phyloP scores from a whole-genome alignment of 2,329 filamentous ascomycete genomes.

The Colletotrichum theobromicola region DNA sequence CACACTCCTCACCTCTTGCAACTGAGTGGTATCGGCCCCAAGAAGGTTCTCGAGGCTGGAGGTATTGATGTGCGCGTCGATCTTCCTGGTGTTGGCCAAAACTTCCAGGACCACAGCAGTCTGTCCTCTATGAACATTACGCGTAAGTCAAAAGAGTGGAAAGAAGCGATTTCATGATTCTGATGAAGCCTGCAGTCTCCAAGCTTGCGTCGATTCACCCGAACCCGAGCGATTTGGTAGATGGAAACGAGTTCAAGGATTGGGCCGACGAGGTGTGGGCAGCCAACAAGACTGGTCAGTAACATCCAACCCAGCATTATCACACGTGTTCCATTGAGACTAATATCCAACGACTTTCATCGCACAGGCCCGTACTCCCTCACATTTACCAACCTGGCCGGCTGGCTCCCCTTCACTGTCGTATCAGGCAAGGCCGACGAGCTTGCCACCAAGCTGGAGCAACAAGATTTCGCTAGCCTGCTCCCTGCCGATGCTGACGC shows the following conservation, averaged over 20 bases:
- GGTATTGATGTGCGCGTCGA: slow-evolving; percentile 43
- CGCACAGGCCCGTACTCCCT: slow-evolving; percentile 32
- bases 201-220: slow-evolving; percentile 20
- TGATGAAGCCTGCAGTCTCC: neutral
- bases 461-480: slow-evolving; percentile 34
- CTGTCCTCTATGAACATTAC: slow-evolving; percentile 15
- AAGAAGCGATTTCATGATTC: neutral
- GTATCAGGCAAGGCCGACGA: slow-evolving; percentile 34
- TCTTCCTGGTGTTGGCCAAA: slow-evolving; percentile 49
- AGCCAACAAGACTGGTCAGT: slow-evolving; percentile 21
- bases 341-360: neutral
- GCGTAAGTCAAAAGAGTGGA: slow-evolving; percentile 4
- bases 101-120: slow-evolving; percentile 44
- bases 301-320: neutral
- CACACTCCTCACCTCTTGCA: slow-evolving; percentile 47
- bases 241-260: slow-evolving; percentile 17
- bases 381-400: slow-evolving; percentile 37
- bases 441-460: slow-evolving; percentile 35
- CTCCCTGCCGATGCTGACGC: slow-evolving; percentile 34
- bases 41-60: slow-evolving; percentile 35
- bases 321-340: neutral
- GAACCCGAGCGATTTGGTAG: slow-evolving; percentile 6
- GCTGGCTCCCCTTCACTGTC: slow-evolving; percentile 40
- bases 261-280: slow-evolving; percentile 19
- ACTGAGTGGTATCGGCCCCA: slow-evolving; percentile 48